Base-by-base conservation (phyloP, 306 rosid species). In the Rubus parviflorus region DNA sequence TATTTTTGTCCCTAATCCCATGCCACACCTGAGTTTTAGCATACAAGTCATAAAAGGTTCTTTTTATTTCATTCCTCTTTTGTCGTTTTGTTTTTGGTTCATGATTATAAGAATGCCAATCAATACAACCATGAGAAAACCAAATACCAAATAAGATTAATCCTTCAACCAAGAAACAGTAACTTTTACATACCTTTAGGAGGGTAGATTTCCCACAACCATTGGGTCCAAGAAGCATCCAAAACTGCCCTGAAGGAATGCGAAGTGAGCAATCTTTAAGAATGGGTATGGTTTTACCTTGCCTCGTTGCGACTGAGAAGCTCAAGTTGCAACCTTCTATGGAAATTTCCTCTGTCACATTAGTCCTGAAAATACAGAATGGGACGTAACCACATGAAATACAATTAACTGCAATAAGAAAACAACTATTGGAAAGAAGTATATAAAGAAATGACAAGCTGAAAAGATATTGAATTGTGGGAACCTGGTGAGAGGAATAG, bases 161-260 rank as follows among this genome's bases (percentile, higher is more conserved):
- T 45, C 67, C 22, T 54, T 57, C 52, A 57, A 41, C 42, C 38
- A 56, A 41, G 77, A 57, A 73, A 73, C 49, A 56, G 20, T 12
- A 46, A 15, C 13, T 8, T 23, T 72, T 43, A 13, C 16, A 60
- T 82, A 92, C 97, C 93, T 92, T 92, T 87, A 92, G 78, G 79
- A 90, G 95, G 78, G 97, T 92, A 72, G 97, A 92, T 88, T 92
- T 92, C 40, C 97, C 96, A 6, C 96, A 90, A 46, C 97, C 97
- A 74, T 92, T 92, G 71, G 97, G 93, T 72, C 97, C 97, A 78
- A 92, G 96, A 78, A 92, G 96, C 97, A 90, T 92, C 97, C 97
- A 92, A 58, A 92, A 92, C 78, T 92, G 89, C 14, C 96, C 96
- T 25, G 88, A 84, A 80, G 97, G 97, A 80, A 92, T 87, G 77